phyloP scores from a whole-genome alignment of 345 rosid species.

The Brassica napus region DNA sequence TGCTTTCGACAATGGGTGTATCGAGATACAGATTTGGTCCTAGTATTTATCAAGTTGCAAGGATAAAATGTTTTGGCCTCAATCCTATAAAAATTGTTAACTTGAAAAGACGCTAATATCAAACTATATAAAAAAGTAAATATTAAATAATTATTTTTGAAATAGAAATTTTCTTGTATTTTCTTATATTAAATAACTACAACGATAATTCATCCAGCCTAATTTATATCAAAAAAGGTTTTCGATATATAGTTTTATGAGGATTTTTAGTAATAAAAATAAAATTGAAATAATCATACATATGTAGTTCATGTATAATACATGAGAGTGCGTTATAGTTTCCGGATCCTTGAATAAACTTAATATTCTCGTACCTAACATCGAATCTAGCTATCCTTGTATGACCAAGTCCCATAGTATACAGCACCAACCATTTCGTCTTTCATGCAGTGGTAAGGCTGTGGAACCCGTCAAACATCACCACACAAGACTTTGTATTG shows the following conservation, averaged over 20 bases:
- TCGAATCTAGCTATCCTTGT: not conserved
- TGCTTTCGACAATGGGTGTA: not conserved
- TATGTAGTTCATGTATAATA: not conserved
- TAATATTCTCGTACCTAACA: constrained; percentile 1
- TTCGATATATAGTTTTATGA: too few species aligned
- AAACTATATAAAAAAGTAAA: too few species aligned
- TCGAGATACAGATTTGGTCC: not conserved
- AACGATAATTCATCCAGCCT: not conserved
- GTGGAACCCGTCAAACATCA: too few species aligned
- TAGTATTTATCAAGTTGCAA: not conserved
- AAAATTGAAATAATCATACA: not conserved
- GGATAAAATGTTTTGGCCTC: not conserved
- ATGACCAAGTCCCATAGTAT: not conserved
- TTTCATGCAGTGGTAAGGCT: not conserved
- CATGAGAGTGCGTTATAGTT: not conserved
- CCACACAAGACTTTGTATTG: too few species aligned
- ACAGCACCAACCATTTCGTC: not conserved
- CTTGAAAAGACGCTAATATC: not conserved
- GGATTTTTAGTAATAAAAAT: not conserved
- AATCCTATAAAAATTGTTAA: not conserved
- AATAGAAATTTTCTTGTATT: not conserved
- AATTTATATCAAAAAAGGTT: too few species aligned
- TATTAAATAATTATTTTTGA: not conserved
- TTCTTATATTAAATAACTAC: not conserved
- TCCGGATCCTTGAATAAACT: not conserved